Base-by-base conservation (phyloP, 768 basidiomycete species). In the Wakefieldia striispora region DNA sequence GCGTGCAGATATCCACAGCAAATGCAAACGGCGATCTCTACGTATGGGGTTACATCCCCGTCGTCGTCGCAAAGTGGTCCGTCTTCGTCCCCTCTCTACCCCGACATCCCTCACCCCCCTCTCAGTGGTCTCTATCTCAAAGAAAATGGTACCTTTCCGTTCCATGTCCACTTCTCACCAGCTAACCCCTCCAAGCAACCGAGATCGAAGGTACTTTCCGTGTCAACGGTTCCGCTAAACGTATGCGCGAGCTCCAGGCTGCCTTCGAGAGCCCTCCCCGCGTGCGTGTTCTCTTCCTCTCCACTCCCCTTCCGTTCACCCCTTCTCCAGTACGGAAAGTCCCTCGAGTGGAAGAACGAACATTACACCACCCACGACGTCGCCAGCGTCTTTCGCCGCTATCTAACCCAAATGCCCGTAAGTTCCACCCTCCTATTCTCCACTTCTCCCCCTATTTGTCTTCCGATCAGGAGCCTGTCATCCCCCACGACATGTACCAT, bases 61-160 rank as follows among this genome's bases (percentile, higher is more conserved):
- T 97, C 36, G 94, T 97, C 45, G 95, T 99, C 36, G 95, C 95
- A 40, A 97, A 97, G 72, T 97, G 93, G 91, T 92, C 59, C 61
- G 85, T 71, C 20, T 2, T 19, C 23, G n/a, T 13, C 17, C 38
- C 12, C 24, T 23, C 31, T 29, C 19, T 19, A 1, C 9, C 16
- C 35, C n/a, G n/a, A n/a, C 42, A 20, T 39, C 49, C 33, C 51
- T 57, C 45, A 45, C 48, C 48, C 9, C 16, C 26, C 17, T 47
- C 21, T 9, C 55, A 95, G 93, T 63, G 95, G 95, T 5, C 71
- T 95, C 39, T 88, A 94, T 73, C 82, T 99, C 50, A 99, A 99
- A 66, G 92, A 95, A 71, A 88, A 89, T 57, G 91, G 91, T 92
- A 50, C 49, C 73, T 61, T 13, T 12, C 23, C 42, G 24, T 43